phyloP scores from a whole-genome alignment of 2,329 filamentous ascomycete species.

The Diaporthe humulicola region DNA sequence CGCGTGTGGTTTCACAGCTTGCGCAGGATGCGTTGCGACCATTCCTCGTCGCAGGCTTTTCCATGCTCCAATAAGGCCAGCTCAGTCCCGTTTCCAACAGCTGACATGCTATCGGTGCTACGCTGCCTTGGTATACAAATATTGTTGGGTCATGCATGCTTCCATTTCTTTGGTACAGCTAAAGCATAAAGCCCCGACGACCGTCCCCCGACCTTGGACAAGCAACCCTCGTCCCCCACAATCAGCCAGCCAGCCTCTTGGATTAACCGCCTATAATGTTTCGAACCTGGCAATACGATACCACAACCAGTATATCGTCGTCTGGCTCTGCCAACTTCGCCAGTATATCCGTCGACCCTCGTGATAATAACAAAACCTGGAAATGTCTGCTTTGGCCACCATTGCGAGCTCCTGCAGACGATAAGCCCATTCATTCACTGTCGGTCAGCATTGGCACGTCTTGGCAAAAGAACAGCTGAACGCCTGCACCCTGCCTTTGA shows the following conservation, averaged over 20 bases:
- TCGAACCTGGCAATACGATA: conserved; percentile 12
- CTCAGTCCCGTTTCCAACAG: conserved; percentile 3
- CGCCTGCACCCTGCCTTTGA: not conserved
- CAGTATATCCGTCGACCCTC: not conserved
- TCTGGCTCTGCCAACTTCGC: conserved; percentile 4
- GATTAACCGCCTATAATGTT: conserved; percentile 4
- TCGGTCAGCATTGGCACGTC: conserved; percentile 15
- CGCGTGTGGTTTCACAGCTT: conserved; percentile 20
- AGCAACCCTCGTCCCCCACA: conserved; percentile 19
- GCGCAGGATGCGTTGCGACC: conserved; percentile 3
- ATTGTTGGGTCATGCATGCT: not conserved
- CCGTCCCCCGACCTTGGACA: conserved; percentile 4
- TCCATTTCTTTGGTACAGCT: conserved; percentile 2
- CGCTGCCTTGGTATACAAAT: not conserved
- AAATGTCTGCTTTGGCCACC: not conserved
- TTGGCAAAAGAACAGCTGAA: conserved; percentile 7
- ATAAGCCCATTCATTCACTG: not conserved
- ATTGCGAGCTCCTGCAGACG: conserved; percentile 1
- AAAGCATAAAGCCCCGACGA: conserved; percentile 1
- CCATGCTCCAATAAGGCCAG: not conserved
- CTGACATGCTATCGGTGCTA: not conserved
- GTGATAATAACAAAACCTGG: not conserved
- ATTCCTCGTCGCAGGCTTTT: conserved; percentile 9
- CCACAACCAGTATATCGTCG: not conserved
- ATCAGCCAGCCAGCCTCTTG: conserved; percentile 5